A percentile compares a stretch with the other conserved stretches of the same genome.
Evolutionary conservation across 2,329 filamentous ascomycete genomes (phyloP).

Genomic region (Metarhizium robertsii): DNA sequence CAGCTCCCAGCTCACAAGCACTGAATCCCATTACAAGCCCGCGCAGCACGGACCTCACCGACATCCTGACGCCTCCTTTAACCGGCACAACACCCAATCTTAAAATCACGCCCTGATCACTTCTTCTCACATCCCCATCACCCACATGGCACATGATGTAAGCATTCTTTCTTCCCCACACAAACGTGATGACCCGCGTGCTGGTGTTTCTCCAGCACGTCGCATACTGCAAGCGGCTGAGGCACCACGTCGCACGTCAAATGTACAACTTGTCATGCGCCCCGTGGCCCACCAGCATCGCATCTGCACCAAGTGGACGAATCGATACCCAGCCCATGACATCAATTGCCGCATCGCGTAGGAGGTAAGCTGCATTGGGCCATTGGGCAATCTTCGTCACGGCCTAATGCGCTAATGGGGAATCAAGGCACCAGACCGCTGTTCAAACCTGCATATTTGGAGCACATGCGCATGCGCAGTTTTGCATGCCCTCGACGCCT

Average conservation of each 20-base stretch:
- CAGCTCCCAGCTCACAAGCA: too few species aligned
- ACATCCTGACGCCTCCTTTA: too few species aligned
- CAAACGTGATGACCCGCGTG: neutral
- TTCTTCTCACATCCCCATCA: neutral
- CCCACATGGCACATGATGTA: neutral
- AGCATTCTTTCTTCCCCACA: neutral
- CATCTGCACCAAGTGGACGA: neutral
- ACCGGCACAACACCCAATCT: neutral
- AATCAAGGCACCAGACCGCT: neutral
- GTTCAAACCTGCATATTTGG: neutral
- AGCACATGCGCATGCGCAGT: neutral
- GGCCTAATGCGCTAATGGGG: neutral
- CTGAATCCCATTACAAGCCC: too few species aligned
- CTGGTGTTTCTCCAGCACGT: neutral
- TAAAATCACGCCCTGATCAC: too few species aligned
- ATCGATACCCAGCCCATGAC: neutral
- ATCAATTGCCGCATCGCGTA: neutral
- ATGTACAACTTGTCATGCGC: neutral
- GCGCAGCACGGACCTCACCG: too few species aligned
- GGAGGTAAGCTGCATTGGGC: too few species aligned
- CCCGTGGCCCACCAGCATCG: neutral
- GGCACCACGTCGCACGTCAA: neutral
- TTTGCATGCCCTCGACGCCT: neutral
- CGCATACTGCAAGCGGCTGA: constrained; percentile 1
- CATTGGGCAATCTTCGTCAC: neutral